Percentiles rank a stretch among this genome's conserved stretches.
phyloP scores from a whole-genome alignment of 140 eudicot genomes.

The Flaveria floridana region DNA sequence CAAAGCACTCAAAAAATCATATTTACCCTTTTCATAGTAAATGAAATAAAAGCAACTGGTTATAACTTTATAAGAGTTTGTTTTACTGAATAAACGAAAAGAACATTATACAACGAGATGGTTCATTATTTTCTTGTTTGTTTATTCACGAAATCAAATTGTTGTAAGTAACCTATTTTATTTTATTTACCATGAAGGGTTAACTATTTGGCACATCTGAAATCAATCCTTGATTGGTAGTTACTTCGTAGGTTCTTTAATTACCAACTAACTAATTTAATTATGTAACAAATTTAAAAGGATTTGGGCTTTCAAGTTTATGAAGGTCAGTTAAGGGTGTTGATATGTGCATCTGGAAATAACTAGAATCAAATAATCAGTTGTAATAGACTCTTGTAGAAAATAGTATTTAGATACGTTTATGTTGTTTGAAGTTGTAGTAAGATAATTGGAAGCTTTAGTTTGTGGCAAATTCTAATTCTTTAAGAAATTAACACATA shows the following conservation, averaged over 20 bases:
- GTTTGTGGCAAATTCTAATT: background rate
- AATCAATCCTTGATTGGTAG: background rate
- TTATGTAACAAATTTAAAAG: background rate
- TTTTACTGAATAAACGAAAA: background rate
- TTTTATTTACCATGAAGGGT: background rate
- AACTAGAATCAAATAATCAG: background rate
- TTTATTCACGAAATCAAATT: background rate
- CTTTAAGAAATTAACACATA: background rate
- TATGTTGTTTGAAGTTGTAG: constrained; percentile 2
- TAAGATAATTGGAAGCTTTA: background rate
- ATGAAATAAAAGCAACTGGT: background rate
- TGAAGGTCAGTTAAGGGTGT: background rate
- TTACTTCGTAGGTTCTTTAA: background rate
- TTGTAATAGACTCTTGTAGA: background rate
- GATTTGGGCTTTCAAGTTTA: background rate
- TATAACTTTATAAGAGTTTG: background rate
- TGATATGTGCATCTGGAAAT: background rate
- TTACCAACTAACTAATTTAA: background rate
- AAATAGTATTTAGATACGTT: background rate
- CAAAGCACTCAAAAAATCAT: background rate
- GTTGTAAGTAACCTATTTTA: background rate
- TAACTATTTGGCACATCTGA: background rate
- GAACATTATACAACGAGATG: background rate
- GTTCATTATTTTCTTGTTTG: background rate
- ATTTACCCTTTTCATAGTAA: background rate